phyloP scores from a whole-genome alignment of 768 basidiomycete genomes.

The Lactarius vividus region DNA sequence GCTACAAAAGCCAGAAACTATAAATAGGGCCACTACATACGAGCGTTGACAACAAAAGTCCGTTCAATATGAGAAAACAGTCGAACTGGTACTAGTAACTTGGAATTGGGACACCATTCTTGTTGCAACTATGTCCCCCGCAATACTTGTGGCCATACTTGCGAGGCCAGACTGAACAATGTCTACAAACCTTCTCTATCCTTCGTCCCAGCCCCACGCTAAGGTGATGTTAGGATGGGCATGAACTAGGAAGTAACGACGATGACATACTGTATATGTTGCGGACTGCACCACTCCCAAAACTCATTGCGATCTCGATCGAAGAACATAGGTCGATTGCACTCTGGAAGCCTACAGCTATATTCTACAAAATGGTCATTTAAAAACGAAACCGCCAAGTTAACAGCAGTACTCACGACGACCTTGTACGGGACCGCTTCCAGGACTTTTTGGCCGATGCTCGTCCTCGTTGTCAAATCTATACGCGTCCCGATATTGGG shows the following conservation, averaged over 20 bases:
- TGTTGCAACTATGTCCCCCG: background rate
- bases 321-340: background rate
- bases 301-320: background rate
- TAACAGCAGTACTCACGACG: background rate
- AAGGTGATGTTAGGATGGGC: background rate
- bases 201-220: background rate
- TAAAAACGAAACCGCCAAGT: background rate
- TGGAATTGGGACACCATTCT: background rate
- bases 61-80: background rate
- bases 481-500: background rate
- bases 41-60: background rate
- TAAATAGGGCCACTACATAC: background rate
- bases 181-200: slow-evolving; percentile 1
- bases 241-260: background rate
- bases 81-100: background rate
- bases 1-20: background rate
- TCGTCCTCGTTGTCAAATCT: background rate
- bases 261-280: slow-evolving; percentile 9
- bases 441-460: background rate
- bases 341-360: background rate
- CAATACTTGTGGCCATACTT: background rate
- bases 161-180: slow-evolving; percentile 6
- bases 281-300: slow-evolving; percentile 13
- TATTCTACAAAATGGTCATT: background rate
- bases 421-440: background rate